A percentile compares a stretch with the other conserved stretches of the same genome.
These are phyloP conservation scores for Boletus edulis DNA, from an alignment of 768 basidiomycete species.

Conservation along the genomic window DNA sequence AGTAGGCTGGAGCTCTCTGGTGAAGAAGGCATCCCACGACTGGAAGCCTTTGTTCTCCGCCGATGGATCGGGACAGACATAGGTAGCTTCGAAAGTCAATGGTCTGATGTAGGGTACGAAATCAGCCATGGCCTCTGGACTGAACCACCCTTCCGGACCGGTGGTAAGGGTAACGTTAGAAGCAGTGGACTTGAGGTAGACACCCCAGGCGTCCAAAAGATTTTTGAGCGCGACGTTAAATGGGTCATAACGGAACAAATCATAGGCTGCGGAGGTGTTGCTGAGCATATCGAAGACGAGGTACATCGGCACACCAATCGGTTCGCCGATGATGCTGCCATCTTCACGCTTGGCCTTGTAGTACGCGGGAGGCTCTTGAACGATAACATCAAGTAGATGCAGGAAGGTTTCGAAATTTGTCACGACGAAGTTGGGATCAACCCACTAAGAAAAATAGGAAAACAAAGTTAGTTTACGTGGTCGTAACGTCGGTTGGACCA, in stretches of 20 bases:
- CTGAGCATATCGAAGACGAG: constrained; percentile 19
- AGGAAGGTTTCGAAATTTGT: neutral
- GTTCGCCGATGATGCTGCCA: constrained; percentile 12
- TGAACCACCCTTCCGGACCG: neutral
- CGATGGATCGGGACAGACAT: neutral
- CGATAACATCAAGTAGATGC: neutral
- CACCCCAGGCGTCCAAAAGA: constrained; percentile 1
- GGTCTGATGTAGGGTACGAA: neutral
- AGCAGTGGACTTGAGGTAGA: neutral
- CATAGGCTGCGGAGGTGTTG: constrained; percentile 21
- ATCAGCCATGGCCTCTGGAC: neutral
- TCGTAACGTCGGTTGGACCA: neutral
- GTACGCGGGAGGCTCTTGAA: neutral
- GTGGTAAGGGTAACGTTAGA: constrained; percentile 7
- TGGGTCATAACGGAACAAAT: constrained; percentile 7
- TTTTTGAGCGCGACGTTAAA: constrained; percentile 1
- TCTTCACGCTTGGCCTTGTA: neutral
- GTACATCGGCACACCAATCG: constrained; percentile 17
- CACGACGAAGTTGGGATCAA: neutral
- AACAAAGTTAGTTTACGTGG: neutral
- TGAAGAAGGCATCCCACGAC: constrained; percentile 1
- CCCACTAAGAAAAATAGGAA: neutral
- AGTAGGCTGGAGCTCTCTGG: neutral
- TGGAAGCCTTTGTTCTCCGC: neutral
- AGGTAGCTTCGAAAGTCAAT: neutral